Evolutionary conservation across 495 filamentous ascomycete species (phyloP).

Genomic region (Hypoxylon intermedium): DNA sequence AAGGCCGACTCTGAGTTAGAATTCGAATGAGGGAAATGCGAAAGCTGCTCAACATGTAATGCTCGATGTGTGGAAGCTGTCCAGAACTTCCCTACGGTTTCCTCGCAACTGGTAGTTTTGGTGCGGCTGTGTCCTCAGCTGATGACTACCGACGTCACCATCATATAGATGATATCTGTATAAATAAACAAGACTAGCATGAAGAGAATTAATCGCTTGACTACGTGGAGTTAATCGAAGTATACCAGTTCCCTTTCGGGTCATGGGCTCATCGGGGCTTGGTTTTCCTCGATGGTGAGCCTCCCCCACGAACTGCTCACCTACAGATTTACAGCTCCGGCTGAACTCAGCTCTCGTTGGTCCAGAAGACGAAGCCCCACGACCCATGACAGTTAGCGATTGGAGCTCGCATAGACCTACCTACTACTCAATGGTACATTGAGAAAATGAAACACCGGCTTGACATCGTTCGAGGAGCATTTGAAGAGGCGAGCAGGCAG

Average conservation of each 20-base stretch:
- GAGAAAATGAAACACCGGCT: conserved; percentile 28
- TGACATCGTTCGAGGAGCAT: conserved; percentile 16
- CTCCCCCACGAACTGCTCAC: conserved; percentile 28
- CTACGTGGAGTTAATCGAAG: background rate
- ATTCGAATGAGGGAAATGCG: background rate
- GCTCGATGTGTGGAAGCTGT: background rate
- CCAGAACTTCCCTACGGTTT: background rate
- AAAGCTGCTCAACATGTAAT: conserved; percentile 1
- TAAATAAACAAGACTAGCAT: conserved; percentile 12
- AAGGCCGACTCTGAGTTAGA: background rate
- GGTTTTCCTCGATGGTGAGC: conserved; percentile 15
- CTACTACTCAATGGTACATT: conserved; percentile 25
- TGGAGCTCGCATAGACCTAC: conserved; percentile 29
- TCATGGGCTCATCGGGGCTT: conserved; percentile 21
- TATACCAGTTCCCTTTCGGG: conserved; percentile 23
- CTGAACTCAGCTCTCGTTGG: conserved; percentile 20
- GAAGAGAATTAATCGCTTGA: background rate
- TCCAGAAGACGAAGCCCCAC: conserved; percentile 4
- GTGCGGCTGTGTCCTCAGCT: background rate
- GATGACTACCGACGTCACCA: too few relatives aligned
- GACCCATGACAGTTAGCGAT: conserved; percentile 6
- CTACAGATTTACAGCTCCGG: conserved; percentile 14
- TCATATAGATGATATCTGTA: conserved; percentile 12
- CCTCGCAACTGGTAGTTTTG: background rate
- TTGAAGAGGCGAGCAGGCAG: conserved; percentile 2